Conservation (phyloP, 805 yeast genomes). For the Helenozyma rhizophorensis region DNA sequence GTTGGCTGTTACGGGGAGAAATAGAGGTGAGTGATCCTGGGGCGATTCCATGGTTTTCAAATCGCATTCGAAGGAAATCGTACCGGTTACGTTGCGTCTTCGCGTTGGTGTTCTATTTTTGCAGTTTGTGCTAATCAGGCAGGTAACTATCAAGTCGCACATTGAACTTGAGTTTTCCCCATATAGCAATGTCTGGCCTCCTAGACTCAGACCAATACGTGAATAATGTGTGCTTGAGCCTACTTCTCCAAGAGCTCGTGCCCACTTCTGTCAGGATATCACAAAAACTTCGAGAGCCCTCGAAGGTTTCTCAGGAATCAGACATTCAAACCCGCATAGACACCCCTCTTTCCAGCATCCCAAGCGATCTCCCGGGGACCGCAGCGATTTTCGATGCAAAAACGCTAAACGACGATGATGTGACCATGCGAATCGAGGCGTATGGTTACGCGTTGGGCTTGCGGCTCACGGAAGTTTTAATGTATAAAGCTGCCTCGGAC, state of each 20-base stretch:
- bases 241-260: constrained; percentile 69
- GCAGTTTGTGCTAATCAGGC: no score
- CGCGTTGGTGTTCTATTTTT: no score
- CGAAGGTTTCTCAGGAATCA: constrained; percentile 12
- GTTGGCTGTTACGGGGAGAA: no score
- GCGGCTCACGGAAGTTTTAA: constrained; percentile 46
- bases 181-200: constrained; percentile 9
- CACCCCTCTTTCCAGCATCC: constrained; percentile 25
- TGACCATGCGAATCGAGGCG: constrained; percentile 55
- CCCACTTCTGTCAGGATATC: constrained; percentile 68
- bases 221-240: constrained; percentile 54
- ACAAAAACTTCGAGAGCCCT: constrained; percentile 33
- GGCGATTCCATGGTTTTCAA: no score
- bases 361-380: constrained; percentile 39
- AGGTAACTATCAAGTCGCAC: no score
- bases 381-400: constrained; percentile 35
- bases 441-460: constrained; percentile 71
- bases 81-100: no score
- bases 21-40: no score
- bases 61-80: no score
- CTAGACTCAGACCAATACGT: constrained; percentile 31
- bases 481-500: constrained; percentile 36
- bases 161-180: no score
- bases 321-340: constrained; percentile 22
- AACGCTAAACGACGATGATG: constrained; percentile 42